Conservation (phyloP, 495 filamentous ascomycete species). For the Talaromyces stipitatus region DNA sequence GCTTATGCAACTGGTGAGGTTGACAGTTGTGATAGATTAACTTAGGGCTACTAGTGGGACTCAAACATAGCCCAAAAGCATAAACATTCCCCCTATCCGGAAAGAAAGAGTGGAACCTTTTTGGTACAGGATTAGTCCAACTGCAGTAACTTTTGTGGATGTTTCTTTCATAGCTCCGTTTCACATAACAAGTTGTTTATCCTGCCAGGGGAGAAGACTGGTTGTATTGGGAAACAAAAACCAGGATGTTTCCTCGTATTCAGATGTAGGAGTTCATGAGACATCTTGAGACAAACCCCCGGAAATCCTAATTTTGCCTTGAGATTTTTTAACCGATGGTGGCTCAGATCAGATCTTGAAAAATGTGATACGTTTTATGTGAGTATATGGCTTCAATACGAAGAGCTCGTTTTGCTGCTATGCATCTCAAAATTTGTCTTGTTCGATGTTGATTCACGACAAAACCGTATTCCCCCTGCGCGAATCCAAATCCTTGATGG, state of each 20-base stretch:
- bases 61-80: neutral
- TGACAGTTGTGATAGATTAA: neutral
- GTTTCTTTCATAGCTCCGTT: neutral
- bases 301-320: neutral
- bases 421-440: neutral
- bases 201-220: neutral
- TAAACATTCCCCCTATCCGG: neutral
- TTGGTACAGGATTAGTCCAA: no score
- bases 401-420: no score
- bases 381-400: no score
- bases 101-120: neutral
- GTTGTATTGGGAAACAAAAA: neutral
- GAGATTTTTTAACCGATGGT: neutral
- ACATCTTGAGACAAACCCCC: neutral
- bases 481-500: neutral
- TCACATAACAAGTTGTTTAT: neutral
- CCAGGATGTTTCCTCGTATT: no score
- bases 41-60: neutral
- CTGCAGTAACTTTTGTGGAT: neutral
- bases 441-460: neutral
- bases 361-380: neutral
- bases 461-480: neutral
- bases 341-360: neutral
- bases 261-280: neutral
- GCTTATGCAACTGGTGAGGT: neutral